These are phyloP conservation scores for Aethionema arabicum DNA, from an alignment of 345 rosid genomes.

Conservation along the genomic window DNA sequence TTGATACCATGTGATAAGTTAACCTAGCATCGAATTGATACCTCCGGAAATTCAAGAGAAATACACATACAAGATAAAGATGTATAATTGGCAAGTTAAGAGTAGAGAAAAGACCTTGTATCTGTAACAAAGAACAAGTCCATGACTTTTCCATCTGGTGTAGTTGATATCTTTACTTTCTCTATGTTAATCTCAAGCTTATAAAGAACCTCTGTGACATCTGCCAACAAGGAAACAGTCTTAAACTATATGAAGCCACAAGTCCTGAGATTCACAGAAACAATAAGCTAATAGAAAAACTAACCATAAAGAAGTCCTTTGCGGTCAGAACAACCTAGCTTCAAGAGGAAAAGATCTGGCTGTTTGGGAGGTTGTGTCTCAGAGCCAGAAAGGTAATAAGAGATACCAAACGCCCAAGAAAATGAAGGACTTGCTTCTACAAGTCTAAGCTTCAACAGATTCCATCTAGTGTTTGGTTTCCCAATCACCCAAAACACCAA, in stretches of 20 bases:
- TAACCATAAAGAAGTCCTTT: slow-evolving; percentile 85
- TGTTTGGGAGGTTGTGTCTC: slow-evolving; percentile 56
- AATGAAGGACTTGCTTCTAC: slow-evolving; percentile 74
- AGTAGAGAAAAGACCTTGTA: slow-evolving; percentile 56
- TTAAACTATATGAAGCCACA: slow-evolving; percentile 20
- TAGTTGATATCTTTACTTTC: slow-evolving; percentile 95
- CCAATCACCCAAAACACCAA: slow-evolving; percentile 88
- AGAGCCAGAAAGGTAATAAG: slow-evolving; percentile 54
- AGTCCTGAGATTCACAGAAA: background rate
- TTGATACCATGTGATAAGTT: too few species aligned
- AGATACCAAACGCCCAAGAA: slow-evolving; percentile 71
- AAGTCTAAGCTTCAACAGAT: slow-evolving; percentile 77
- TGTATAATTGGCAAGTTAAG: background rate
- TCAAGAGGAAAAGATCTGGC: slow-evolving; percentile 78
- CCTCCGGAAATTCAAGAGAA: too few species aligned
- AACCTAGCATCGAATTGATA: too few species aligned
- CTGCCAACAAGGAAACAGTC: slow-evolving; percentile 41
- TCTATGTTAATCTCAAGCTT: slow-evolving; percentile 82
- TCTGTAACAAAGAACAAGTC: slow-evolving; percentile 94
- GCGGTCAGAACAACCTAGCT: slow-evolving; percentile 71
- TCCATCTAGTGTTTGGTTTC: slow-evolving; percentile 70
- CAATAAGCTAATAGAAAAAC: slow-evolving; percentile 4
- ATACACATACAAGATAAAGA: too few species aligned
- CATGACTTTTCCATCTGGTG: slow-evolving; percentile 91
- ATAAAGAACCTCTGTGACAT: slow-evolving; percentile 73